Percentiles rank a stretch among this genome's conserved stretches.
Conservation (phyloP, 345 rosid genomes). For the Firmiana major region DNA sequence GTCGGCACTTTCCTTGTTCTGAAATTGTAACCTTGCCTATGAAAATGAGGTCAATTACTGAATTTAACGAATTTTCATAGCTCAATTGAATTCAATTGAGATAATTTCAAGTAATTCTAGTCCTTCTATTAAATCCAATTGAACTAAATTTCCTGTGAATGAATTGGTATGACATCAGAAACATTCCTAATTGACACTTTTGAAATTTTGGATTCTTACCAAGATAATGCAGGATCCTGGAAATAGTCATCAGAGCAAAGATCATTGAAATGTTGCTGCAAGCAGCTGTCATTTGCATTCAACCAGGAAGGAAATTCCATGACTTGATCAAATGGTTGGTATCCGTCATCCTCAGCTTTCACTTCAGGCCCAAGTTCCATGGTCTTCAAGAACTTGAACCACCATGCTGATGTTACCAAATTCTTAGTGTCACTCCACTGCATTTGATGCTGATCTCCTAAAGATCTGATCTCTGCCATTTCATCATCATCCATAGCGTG, state of each 20-base stretch:
- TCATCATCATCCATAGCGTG: slow-evolving; percentile 57
- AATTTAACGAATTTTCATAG: too few species aligned
- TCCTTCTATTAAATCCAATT: background rate
- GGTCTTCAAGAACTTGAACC: slow-evolving; percentile 66
- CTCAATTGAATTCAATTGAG: background rate
- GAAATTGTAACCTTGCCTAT: too few species aligned
- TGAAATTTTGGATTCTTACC: slow-evolving; percentile 41
- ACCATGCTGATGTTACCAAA: slow-evolving; percentile 70
- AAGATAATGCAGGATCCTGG: slow-evolving; percentile 63
- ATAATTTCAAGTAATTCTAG: background rate
- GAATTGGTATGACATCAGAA: background rate
- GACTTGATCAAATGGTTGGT: slow-evolving; percentile 60
- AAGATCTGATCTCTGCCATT: slow-evolving; percentile 70
- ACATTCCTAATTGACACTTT: background rate
- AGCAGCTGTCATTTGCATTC: slow-evolving; percentile 57
- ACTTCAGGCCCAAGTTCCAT: slow-evolving; percentile 43
- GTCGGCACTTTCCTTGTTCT: too few species aligned
- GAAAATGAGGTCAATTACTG: background rate
- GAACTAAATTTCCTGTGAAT: background rate
- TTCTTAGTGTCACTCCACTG: slow-evolving; percentile 76
- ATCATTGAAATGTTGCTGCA: slow-evolving; percentile 57
- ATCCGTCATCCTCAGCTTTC: slow-evolving; percentile 45
- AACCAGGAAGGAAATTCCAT: slow-evolving; percentile 89
- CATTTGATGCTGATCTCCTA: slow-evolving; percentile 75
- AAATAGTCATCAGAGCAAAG: slow-evolving; percentile 45